Conservation (phyloP, 1,139 yeast genomes). For the Citeromyces hawaiiensis region DNA sequence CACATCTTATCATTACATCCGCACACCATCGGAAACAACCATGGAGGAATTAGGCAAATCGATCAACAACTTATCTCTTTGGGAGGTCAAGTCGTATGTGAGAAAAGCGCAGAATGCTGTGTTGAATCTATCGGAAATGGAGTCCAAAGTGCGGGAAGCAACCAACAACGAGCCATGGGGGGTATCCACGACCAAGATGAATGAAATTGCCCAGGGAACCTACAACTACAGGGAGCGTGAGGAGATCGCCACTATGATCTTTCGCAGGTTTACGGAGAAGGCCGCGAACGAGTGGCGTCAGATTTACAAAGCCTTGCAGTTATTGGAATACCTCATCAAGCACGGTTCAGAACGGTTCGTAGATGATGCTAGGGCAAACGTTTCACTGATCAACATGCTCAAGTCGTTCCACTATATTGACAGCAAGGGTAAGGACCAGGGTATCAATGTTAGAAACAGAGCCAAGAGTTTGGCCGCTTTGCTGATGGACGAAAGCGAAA, state of each 20-base stretch:
- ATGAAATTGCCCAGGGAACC: constrained; percentile 90
- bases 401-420: constrained; percentile 91
- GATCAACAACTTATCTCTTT: constrained; percentile 70
- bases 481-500: constrained; percentile 62
- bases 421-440: constrained; percentile 91
- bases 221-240: constrained; percentile 76
- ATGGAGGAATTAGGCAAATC: constrained; percentile 65
- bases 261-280: constrained; percentile 84
- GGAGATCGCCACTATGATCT: constrained; percentile 58
- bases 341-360: constrained; percentile 92
- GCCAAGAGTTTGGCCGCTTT: constrained; percentile 64
- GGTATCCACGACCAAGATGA: constrained; percentile 86
- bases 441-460: constrained; percentile 86
- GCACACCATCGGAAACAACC: neutral
- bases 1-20: constrained; percentile 1
- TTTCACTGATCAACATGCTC: constrained; percentile 75
- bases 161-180: constrained; percentile 99
- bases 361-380: constrained; percentile 83
- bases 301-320: constrained; percentile 83
- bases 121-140: constrained; percentile 89
- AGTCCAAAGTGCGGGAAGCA: constrained; percentile 92
- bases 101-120: constrained; percentile 97
- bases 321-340: constrained; percentile 80
- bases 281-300: constrained; percentile 98
- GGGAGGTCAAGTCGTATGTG: constrained; percentile 95